Base-by-base conservation (phyloP, 306 rosid genomes). In the Trifolium pratense region DNA sequence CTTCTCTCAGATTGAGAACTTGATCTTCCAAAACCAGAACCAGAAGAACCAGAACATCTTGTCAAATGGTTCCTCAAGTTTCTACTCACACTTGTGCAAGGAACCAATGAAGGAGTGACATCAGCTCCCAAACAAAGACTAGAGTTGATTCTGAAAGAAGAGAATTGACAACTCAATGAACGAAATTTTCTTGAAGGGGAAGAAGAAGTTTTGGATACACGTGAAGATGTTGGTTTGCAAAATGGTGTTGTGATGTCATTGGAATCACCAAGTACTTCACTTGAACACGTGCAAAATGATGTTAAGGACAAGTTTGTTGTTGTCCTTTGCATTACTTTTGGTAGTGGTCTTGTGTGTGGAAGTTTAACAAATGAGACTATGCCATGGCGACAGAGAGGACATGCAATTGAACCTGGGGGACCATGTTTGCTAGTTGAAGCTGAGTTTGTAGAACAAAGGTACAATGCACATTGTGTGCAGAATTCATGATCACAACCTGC, bases 401-500 rank as follows among this genome's bases (percentile, higher is more conserved):
- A 94, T 0, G 97, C 89, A 14, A 94, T 91, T 70, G 99, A 89
- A 51, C 99, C 99, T 7, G 90, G 89, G 7, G 92, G 89, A 7
- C 90, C 91, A 20, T 82, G 81, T 17, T 70, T 75, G 56, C 59
- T 64, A 9, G 78, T 57, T 9, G 90, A 55, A 31, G 83, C 75
- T 21, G 83, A 78, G 76, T 86, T 91, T 68, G 97, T 88, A 0
- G 99, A 89, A 72, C 99, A 94, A 25, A 91, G 91, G 82, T 94
- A 91, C 81, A 94, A 82, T 36, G 97, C 99, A 81, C 97, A 94
- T 25, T 85, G 88, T 29, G 95, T 87, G 85, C 99, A 94, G 81
- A 91, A 91, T 81, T 94, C 99, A 51, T 94, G 99, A 46, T 88
- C 96, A 75, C 97, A 94, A 69, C 96, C 99, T 91, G 96, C 79